These are phyloP conservation scores for Tricharina praecox DNA, from an alignment of 495 filamentous ascomycete species.

Conservation along the genomic window DNA sequence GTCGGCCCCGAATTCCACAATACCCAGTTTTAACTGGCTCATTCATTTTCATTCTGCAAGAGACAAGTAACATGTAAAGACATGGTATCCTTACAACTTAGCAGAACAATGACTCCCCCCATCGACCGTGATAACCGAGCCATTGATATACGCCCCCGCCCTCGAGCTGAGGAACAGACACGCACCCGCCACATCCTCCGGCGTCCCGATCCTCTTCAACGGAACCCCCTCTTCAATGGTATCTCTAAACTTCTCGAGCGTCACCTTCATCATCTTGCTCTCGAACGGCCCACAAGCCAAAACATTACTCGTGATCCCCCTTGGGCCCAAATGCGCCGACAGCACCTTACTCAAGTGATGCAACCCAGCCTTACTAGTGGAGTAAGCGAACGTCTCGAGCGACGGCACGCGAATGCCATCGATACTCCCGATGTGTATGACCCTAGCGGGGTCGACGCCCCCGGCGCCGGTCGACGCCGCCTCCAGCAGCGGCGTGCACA, in stretches of 20 bases:
- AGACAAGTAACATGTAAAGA: background rate
- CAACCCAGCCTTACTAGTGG: slow-evolving; percentile 54
- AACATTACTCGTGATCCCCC: slow-evolving; percentile 56
- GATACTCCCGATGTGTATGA: slow-evolving; percentile 61
- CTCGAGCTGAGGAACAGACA: slow-evolving; percentile 56
- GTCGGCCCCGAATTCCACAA: no score
- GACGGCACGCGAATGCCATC: slow-evolving; percentile 51
- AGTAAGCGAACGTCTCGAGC: slow-evolving; percentile 59
- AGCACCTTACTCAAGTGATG: slow-evolving; percentile 58
- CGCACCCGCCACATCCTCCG: slow-evolving; percentile 57
- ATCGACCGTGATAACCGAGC: slow-evolving; percentile 58
- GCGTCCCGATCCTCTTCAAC: slow-evolving; percentile 51
- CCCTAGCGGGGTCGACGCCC: slow-evolving; percentile 38
- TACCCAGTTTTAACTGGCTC: no score
- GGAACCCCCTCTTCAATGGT: slow-evolving; percentile 47
- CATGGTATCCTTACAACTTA: slow-evolving; percentile 35
- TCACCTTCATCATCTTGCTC: slow-evolving; percentile 70
- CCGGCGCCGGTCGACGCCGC: slow-evolving; percentile 19
- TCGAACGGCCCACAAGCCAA: slow-evolving; percentile 68
- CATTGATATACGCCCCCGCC: slow-evolving; percentile 59
- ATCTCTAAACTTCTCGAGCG: slow-evolving; percentile 43
- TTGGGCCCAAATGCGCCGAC: slow-evolving; percentile 49
- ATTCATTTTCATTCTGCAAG: background rate
- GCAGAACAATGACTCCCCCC: slow-evolving; percentile 42
- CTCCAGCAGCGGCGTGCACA: slow-evolving; percentile 55